Base-by-base conservation (phyloP, 495 filamentous ascomycete species). In the Talaromyces liani region DNA sequence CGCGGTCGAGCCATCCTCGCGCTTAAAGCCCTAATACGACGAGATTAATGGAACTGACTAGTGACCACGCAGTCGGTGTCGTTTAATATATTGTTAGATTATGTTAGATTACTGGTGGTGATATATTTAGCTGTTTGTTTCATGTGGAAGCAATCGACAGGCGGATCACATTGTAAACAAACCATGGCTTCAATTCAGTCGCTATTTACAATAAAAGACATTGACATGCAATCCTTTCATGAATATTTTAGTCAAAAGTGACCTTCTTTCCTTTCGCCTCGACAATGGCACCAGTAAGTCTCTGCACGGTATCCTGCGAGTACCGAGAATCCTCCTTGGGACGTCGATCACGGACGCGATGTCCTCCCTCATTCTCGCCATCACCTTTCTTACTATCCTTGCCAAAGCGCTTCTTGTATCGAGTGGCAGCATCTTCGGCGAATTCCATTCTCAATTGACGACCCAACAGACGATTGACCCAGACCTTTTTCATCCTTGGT, bases 401-500 rank as follows among this genome's bases (percentile, higher is more conserved):
- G 55, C 91, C 90, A 74, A 89, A 98, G 9, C 94, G 86, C 78
- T 97, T 98, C 77, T 91, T 90, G 73, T 99, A 98, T 51, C 94
- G 78, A 27, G 85, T 84, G 61, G 87, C 82, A 47, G 92, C 85
- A 71, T 96, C 93, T 77, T 99, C 93, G 8, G 95, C 94, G 69
- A 92, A 90, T 71, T 99, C 94, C 78, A 93, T 89, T 66, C 91
- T 87, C 69, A 99, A 79, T 57, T 83, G 82, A 16, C 95, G 84
- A 18, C 93, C 90, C 54, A 88, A 77, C 27, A 96, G 80, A 60
- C 83, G 81, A 72, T 96, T 96, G 59, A 96, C 84, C 85, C 87
- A 93, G 78, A 90, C 85, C 75, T 90, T 92, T 63, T 83, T 76
- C 65, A 79, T 84, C 71, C 84, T 84, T 34, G 78, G 79, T 69